Evolutionary conservation across 2,329 filamentous ascomycete genomes (phyloP).

Genomic region (Pseudogymnoascus sp.): DNA sequence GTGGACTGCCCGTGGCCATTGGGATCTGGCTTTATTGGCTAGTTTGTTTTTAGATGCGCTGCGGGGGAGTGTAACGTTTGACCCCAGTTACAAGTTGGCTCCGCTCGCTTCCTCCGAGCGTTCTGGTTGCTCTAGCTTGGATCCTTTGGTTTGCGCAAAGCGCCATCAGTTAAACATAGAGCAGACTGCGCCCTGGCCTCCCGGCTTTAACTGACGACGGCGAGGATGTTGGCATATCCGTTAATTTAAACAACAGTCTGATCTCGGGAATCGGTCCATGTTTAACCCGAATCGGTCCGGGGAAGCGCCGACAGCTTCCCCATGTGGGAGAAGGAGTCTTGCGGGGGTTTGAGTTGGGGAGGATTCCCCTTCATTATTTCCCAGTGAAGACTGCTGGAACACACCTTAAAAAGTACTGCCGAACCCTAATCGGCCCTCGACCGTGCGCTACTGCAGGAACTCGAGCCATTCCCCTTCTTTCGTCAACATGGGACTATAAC

Average conservation of each 20-base stretch:
- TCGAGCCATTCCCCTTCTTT: background rate
- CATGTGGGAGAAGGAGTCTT: background rate
- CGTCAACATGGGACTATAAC: background rate
- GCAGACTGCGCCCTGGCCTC: background rate
- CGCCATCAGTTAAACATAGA: background rate
- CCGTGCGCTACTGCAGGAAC: constrained; percentile 4
- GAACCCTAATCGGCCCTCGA: constrained; percentile 3
- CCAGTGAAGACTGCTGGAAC: background rate
- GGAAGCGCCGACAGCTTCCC: background rate
- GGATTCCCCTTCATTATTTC: background rate
- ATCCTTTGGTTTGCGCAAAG: background rate
- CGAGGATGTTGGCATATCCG: background rate
- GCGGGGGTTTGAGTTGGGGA: background rate
- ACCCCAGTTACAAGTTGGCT: background rate
- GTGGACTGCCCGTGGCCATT: background rate
- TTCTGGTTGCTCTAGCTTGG: background rate
- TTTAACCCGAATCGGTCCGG: background rate
- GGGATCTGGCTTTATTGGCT: background rate
- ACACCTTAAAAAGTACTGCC: background rate
- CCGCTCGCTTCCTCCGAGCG: background rate
- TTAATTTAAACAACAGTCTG: background rate
- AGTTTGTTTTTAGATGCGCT: background rate
- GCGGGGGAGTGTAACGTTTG: background rate
- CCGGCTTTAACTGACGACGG: background rate
- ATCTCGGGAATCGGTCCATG: background rate